These are phyloP conservation scores for Exserohilum turcica DNA, from an alignment of 2,329 filamentous ascomycete species.

Conservation along the genomic window DNA sequence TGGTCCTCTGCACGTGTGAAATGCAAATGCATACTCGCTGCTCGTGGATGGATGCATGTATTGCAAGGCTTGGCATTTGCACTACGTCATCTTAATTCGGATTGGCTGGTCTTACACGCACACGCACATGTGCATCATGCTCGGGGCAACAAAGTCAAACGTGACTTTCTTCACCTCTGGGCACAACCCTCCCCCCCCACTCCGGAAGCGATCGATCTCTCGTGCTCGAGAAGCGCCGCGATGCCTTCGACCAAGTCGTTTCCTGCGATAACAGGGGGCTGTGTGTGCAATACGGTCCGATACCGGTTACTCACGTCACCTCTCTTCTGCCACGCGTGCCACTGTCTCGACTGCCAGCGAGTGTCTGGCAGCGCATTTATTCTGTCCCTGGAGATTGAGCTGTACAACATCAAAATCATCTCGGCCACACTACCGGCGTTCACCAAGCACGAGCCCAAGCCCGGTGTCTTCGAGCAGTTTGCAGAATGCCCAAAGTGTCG, in stretches of 20 bases:
- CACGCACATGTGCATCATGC: no score
- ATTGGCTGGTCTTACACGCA: no score
- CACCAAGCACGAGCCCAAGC: background rate
- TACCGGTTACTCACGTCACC: conserved; percentile 38
- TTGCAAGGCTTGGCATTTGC: no score
- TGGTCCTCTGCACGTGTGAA: no score
- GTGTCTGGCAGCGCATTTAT: conserved; percentile 32
- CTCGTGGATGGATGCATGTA: no score
- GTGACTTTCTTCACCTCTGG: no score
- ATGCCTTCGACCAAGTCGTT: conserved; percentile 21
- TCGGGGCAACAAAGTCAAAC: no score
- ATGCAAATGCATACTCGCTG: no score
- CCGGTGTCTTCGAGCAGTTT: background rate
- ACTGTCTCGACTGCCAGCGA: conserved; percentile 40
- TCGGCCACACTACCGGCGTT: conserved; percentile 19
- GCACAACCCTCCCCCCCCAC: background rate
- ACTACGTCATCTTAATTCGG: no score
- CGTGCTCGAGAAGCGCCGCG: background rate
- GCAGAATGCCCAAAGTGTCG: conserved; percentile 31
- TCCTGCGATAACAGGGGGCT: conserved; percentile 38
- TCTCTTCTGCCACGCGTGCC: conserved; percentile 40
- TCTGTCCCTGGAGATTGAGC: conserved; percentile 31
- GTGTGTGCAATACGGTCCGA: conserved; percentile 29
- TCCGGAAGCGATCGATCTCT: background rate
- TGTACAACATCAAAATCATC: conserved; percentile 26